Percentiles rank a stretch among this genome's conserved stretches.
These are phyloP conservation scores for Colletotrichum musicola DNA, from an alignment of 2,329 filamentous ascomycete species.

Conservation along the genomic window DNA sequence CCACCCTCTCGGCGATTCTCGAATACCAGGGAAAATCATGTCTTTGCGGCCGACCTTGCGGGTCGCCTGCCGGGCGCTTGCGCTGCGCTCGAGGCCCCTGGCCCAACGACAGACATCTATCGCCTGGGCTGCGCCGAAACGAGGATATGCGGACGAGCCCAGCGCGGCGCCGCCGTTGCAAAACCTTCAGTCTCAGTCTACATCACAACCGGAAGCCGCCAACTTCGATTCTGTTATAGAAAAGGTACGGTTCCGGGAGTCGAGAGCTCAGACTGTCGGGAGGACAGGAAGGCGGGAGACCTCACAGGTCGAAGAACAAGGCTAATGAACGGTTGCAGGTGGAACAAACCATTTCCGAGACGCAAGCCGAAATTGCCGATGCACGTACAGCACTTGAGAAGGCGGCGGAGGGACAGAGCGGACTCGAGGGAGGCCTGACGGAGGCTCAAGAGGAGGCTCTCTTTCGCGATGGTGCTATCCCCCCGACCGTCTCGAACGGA, in stretches of 20 bases:
- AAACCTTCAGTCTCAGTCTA: neutral
- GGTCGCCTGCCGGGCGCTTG: conserved; percentile 56
- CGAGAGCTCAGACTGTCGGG: neutral
- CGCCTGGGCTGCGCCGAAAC: conserved; percentile 42
- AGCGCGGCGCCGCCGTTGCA: conserved; percentile 17
- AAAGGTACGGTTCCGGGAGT: conserved; percentile 18
- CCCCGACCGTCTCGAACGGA: conserved; percentile 44
- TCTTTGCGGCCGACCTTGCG: conserved; percentile 67
- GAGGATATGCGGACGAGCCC: conserved; percentile 46
- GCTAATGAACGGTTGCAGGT: conserved; percentile 23
- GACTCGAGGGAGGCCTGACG: conserved; percentile 51
- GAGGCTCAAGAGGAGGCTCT: conserved; percentile 59
- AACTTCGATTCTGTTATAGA: conserved; percentile 7
- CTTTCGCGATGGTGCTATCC: conserved; percentile 57
- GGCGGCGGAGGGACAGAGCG: conserved; percentile 13
- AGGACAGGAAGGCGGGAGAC: conserved; percentile 28
- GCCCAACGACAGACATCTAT: conserved; percentile 43
- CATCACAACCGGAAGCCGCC: neutral
- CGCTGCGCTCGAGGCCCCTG: conserved; percentile 53
- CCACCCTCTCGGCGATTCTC: neutral
- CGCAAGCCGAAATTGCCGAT: conserved; percentile 31
- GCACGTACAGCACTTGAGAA: conserved; percentile 30
- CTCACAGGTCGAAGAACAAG: neutral
- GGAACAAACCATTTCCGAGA: conserved; percentile 25
- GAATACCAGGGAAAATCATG: conserved; percentile 53